These are phyloP conservation scores for Millerago galiae DNA, from an alignment of 805 yeast genomes.

Conservation along the genomic window DNA sequence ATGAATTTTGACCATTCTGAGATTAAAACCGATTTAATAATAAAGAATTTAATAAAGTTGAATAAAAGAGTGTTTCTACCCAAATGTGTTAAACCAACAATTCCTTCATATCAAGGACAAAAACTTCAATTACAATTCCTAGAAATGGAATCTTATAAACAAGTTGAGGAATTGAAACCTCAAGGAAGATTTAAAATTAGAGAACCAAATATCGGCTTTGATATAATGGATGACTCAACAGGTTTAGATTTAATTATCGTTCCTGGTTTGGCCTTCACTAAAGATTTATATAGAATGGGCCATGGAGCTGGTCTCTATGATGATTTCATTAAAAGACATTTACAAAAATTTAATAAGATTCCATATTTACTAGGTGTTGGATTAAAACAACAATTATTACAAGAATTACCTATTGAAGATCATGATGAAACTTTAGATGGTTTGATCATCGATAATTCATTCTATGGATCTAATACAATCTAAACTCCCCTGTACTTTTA, in stretches of 20 bases:
- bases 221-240: conserved; percentile 18
- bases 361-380: conserved; percentile 57
- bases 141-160: conserved; percentile 33
- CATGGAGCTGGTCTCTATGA: conserved; percentile 95
- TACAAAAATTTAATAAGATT: conserved; percentile 11
- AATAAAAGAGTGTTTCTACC: conserved; percentile 56
- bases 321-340: conserved; percentile 53
- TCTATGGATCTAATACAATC: conserved; percentile 11
- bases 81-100: conserved; percentile 14
- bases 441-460: conserved; percentile 37
- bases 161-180: conserved; percentile 47
- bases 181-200: conserved; percentile 59
- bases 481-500: conserved; percentile 44
- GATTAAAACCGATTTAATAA: conserved; percentile 50
- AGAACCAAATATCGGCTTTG: conserved; percentile 50
- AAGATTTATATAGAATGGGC: conserved; percentile 51
- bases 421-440: conserved; percentile 61
- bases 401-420: conserved; percentile 45
- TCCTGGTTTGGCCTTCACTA: conserved; percentile 82
- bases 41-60: conserved; percentile 43
- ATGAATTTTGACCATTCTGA: conserved; percentile 76
- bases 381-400: conserved; percentile 54
- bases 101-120: conserved; percentile 11
- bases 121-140: conserved; percentile 52
- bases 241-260: conserved; percentile 69